Evolutionary conservation across 345 rosid species (phyloP), one percentile per base, ranked within the genome.

Genomic region (Lagerstroemia speciosa): DNA sequence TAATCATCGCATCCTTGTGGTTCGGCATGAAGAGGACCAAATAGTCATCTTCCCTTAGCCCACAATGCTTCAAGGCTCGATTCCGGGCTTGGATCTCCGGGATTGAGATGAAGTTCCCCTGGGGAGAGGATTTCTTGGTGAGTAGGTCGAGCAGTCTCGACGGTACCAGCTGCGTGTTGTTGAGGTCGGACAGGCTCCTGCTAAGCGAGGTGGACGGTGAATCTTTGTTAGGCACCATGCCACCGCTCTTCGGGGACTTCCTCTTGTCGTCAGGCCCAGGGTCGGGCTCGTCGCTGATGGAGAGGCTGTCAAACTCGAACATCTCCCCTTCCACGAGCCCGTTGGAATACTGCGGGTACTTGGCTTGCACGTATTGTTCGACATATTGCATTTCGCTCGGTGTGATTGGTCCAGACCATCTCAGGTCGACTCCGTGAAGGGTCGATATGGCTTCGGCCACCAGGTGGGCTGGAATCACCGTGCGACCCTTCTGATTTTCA

Each of bases 321-420:
- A 46, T 74, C 26, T 70, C 84, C 33, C 48, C 27, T 26, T 68
- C 68, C 45, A 85, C 76, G 58, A 82, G 71, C 0, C 87, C 90
- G 45, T 80, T 70, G 76, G 74, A 75, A 53, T 85, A 88, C 64
- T 86, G 84, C 31, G 93, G 93, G 67, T 88, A 88, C 69, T 88
- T 88, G 27, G 90, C 80, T n/a, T 80, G 66, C 40, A 88, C 83
- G 69, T 84, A 88, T 26, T 88, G 93, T 55, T 82, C 78, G 22
- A 88, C 90, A 50, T 81, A 86, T 38, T 75, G 80, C 86, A 86
- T 86, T 78, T 88, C 93, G 7, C 72, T 74, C 0, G 82, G 87
- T 0, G 93, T 88, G 63, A 86, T 88, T 3, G 93, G 89, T 7
- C 86, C 89, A 6, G 90, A 88, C 87, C 93, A 88, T 69, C 93